A percentile compares a stretch with the other conserved stretches of the same genome.
Evolutionary conservation across 129 eudicot species (phyloP).

Genomic region (Silybum marianum): DNA sequence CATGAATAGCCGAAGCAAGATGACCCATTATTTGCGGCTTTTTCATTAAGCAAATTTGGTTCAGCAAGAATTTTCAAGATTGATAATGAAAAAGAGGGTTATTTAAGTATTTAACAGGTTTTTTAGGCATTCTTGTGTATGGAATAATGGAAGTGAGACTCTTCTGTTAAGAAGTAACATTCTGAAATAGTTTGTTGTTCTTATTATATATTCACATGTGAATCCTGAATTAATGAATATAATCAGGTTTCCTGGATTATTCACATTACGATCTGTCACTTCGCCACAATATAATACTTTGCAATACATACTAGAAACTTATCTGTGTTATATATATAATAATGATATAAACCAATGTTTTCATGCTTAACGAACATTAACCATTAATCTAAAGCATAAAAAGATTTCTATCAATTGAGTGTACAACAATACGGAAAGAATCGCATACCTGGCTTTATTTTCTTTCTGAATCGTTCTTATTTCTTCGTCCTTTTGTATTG

Average conservation of each 20-base stretch:
- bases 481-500: conserved; percentile 45
- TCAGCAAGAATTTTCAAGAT: not conserved
- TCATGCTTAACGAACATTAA: not conserved
- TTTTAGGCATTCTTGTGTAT: not conserved
- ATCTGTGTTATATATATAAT: not conserved
- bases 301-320: not conserved
- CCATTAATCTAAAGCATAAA: not conserved
- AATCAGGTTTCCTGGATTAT: not conserved
- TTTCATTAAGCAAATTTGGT: not conserved
- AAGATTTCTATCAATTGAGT: not conserved
- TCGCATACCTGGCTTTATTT: conserved; percentile 52
- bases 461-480: conserved; percentile 44
- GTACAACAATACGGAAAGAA: not conserved
- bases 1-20: not conserved
- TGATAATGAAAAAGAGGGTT: not conserved
- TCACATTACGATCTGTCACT: not conserved
- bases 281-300: not conserved
- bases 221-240: not conserved
- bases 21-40: not conserved
- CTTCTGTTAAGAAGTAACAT: no score
- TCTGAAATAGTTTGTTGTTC: not conserved
- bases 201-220: not conserved
- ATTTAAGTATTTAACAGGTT: not conserved
- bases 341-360: not conserved
- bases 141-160: not conserved